Percentiles rank a stretch among this genome's conserved stretches.
Conservation (phyloP, 2,329 filamentous ascomycete species). For the Tolypocladium pustulatum region DNA sequence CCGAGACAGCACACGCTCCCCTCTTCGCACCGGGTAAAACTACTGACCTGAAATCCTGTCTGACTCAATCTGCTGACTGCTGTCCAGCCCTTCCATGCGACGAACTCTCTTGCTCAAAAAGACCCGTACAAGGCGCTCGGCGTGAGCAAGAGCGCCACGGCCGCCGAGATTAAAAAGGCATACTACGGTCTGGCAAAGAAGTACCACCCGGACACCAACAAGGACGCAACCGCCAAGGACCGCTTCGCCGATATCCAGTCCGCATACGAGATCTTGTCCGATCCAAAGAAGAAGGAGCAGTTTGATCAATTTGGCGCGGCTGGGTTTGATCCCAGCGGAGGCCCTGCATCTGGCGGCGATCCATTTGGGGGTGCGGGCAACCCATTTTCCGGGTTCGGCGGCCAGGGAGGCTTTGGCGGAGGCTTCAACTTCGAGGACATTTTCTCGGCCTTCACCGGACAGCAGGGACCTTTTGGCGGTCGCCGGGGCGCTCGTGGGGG, state of each 20-base stretch:
- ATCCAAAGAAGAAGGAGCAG: constrained; percentile 84
- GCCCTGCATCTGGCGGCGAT: constrained; percentile 49
- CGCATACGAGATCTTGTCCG: constrained; percentile 87
- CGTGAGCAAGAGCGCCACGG: constrained; percentile 68
- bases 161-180: constrained; percentile 91
- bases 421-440: constrained; percentile 96
- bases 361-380: constrained; percentile 54
- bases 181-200: constrained; percentile 98
- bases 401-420: constrained; percentile 58
- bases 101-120: constrained; percentile 42
- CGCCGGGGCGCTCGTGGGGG: constrained; percentile 34
- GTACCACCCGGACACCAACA: constrained; percentile 96
- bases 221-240: constrained; percentile 86
- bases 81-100: constrained; percentile 49
- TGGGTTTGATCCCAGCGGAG: constrained; percentile 71
- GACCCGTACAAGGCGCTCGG: constrained; percentile 86
- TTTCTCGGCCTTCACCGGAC: constrained; percentile 72
- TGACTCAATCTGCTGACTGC: neutral
- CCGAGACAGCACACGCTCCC: constrained; percentile 8
- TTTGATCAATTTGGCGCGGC: constrained; percentile 85
- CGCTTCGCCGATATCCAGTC: constrained; percentile 88
- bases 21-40: constrained; percentile 18
- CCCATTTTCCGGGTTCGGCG: constrained; percentile 48
- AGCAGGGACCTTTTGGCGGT: constrained; percentile 43
- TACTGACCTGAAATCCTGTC: neutral